phyloP scores from a whole-genome alignment of 2,329 filamentous ascomycete genomes.

The Botrytis sinoallii region DNA sequence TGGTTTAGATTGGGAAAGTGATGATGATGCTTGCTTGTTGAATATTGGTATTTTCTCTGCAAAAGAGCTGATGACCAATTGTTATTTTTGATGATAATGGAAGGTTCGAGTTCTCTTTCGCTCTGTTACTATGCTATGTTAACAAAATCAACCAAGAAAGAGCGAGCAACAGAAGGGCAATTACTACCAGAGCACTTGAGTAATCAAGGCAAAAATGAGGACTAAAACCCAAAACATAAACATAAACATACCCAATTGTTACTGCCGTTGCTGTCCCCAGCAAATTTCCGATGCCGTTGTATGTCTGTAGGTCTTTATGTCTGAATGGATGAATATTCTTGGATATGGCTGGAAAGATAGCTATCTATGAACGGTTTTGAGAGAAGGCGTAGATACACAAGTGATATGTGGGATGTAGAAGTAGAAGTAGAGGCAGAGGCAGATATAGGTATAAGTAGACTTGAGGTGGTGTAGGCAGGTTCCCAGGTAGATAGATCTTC shows the following conservation, averaged over 20 bases:
- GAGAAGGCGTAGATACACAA: neutral
- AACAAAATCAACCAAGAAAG: neutral
- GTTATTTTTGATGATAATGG: neutral
- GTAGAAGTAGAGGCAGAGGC: neutral
- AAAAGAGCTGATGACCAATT: neutral
- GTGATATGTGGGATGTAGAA: neutral
- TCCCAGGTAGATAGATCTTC: neutral
- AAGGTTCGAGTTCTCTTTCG: slow-evolving; percentile 2
- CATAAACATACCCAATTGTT: neutral
- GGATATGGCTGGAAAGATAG: neutral
- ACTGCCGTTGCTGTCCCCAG: neutral
- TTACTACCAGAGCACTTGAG: neutral
- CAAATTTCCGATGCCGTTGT: neutral
- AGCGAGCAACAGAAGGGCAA: neutral
- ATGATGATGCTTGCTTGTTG: neutral
- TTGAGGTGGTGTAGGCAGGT: too few relatives aligned
- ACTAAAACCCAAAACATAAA: neutral
- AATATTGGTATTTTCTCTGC: neutral
- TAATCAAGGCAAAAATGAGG: neutral
- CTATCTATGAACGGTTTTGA: neutral
- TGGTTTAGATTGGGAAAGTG: neutral
- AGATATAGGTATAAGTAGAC: neutral
- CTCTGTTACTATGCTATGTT: neutral
- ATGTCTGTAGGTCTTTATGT: neutral
- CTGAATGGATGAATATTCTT: neutral